Evolutionary conservation across 2,329 filamentous ascomycete genomes (phyloP).

Genomic region (Bipolaris sorokiniana): DNA sequence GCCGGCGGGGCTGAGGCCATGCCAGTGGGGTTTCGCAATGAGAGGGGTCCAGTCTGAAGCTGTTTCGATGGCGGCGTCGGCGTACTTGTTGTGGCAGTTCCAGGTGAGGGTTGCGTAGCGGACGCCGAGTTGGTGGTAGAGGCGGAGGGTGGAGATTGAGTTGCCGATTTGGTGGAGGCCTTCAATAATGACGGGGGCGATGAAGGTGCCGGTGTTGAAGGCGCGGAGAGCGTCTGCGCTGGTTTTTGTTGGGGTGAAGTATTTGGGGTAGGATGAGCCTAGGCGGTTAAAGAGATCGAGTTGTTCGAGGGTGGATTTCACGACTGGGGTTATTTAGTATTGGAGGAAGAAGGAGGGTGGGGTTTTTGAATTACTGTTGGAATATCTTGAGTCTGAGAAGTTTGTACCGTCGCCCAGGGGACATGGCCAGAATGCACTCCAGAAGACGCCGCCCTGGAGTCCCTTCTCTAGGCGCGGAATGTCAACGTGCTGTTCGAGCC

Average conservation of each 20-base stretch:
- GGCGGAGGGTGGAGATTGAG: constrained; percentile 74
- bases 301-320: constrained; percentile 73
- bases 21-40: constrained; percentile 64
- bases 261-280: constrained; percentile 66
- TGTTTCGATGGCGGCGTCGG: constrained; percentile 76
- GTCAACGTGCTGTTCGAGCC: constrained; percentile 75
- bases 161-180: constrained; percentile 95
- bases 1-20: constrained; percentile 75
- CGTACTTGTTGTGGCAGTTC: constrained; percentile 90
- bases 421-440: constrained; percentile 84
- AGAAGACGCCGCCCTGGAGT: constrained; percentile 83
- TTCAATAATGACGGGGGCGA: constrained; percentile 49
- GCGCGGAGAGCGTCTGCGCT: constrained; percentile 66
- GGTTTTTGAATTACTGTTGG: constrained; percentile 59
- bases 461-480: constrained; percentile 75
- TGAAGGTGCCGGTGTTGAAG: constrained; percentile 47
- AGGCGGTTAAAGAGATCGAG: constrained; percentile 75
- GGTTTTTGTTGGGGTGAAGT: constrained; percentile 70
- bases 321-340: constrained; percentile 52
- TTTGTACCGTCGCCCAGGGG: constrained; percentile 70
- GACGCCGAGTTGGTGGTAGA: constrained; percentile 78
- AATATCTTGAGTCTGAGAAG: constrained; percentile 76
- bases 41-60: constrained; percentile 50
- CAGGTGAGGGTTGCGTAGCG: constrained; percentile 89
- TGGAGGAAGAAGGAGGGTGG: background rate